phyloP scores from a whole-genome alignment of 2,329 filamentous ascomycete genomes.

The Calonectria fujianensis region DNA sequence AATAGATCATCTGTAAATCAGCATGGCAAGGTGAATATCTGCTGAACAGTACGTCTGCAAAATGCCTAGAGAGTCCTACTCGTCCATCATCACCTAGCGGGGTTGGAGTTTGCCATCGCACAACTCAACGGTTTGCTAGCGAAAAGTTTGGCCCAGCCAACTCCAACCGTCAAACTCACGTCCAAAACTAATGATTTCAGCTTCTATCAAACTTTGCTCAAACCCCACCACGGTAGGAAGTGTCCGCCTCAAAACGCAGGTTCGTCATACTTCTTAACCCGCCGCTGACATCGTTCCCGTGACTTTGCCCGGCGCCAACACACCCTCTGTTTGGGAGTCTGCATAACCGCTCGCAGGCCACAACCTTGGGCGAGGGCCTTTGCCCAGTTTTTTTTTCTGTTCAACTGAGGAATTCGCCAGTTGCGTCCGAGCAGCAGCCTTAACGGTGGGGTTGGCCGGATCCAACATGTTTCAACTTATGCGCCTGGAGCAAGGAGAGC shows the following conservation, averaged over 20 bases:
- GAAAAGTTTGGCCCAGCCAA: background rate
- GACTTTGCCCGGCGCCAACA: background rate
- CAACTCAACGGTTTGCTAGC: background rate
- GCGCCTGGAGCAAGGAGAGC: background rate
- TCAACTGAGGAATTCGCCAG: background rate
- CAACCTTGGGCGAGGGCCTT: background rate
- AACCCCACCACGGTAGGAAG: background rate
- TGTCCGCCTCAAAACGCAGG: background rate
- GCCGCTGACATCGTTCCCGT: background rate
- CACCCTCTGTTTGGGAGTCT: background rate
- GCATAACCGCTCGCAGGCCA: background rate
- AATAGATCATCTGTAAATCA: background rate
- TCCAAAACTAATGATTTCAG: background rate
- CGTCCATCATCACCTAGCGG: background rate
- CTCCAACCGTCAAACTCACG: background rate
- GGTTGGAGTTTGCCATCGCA: too few relatives aligned
- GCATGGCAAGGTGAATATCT: background rate
- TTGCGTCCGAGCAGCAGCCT: slow-evolving; percentile 8
- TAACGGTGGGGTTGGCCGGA: background rate
- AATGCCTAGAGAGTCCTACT: background rate
- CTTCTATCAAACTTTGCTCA: background rate
- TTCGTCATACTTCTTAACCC: background rate
- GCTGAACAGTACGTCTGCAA: background rate
- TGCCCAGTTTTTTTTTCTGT: background rate
- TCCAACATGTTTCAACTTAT: slow-evolving; percentile 16